Base-by-base conservation (phyloP, 306 rosid species). In the Sindora glabra region DNA sequence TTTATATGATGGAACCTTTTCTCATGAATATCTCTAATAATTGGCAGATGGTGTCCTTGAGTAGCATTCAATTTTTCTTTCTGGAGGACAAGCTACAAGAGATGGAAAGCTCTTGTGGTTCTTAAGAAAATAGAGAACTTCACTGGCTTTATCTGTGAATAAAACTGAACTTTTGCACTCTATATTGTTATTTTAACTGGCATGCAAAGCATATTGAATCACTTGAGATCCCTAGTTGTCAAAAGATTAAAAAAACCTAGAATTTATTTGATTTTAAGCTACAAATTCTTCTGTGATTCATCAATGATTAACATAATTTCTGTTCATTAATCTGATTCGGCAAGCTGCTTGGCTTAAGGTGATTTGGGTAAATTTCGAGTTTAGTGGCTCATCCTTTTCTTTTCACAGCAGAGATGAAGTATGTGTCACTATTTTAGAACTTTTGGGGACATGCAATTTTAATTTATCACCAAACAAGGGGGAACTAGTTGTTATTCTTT, bases 211-310 rank as follows among this genome's bases (percentile, higher is more conserved):
- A 46, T 46, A 38, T 33, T 6, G 40, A 15, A 62, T 36, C 51
- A 60, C 56, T 23, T 56, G 56, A 61, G 55, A 33, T 51, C 38
- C 32, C 64, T 40, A 49, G 24, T 44, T 69, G 53, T n/a, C 42
- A 19, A 63, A 42, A 69, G 45, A 48, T 7, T 48, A 64, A 39
- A 29, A 49, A 57, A 49, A 54, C 30, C 33, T 59, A 38, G 18
- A 59, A 32, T 29, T 37, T 17, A n/a, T 47, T 44, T 69, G 4
- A 44, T 34, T 27, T 5, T 30, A 38, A 29, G 30, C 49, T 36
- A 33, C 30, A n/a, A 50, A 46, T 52, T 46, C 30, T 25, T 22
- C 34, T 37, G 38, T 27, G 38, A 13, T 22, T 30, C 18, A 45
- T 49, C 39, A 19, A 36, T 13, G 65, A 11, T 55, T 39, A 39